phyloP scores from a whole-genome alignment of 2,329 filamentous ascomycete species.

The Hymenoscyphus scutula region DNA sequence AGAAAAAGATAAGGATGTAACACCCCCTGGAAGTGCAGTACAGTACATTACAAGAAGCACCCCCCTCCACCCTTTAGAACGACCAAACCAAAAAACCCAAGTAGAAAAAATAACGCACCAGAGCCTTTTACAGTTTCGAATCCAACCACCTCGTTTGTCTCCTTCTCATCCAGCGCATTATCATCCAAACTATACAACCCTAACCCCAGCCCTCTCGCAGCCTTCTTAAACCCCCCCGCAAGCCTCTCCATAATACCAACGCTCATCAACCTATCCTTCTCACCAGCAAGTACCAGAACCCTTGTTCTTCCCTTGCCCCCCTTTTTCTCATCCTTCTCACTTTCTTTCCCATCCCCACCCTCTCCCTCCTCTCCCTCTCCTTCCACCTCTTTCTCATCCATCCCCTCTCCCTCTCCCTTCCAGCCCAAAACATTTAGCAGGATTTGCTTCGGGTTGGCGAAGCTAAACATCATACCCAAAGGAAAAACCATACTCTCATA shows the following conservation, averaged over 20 bases:
- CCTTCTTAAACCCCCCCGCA: conserved; percentile 34
- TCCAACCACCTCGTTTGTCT: conserved; percentile 14
- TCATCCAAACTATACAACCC: too few species aligned
- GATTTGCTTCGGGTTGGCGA: conserved; percentile 38
- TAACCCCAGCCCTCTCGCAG: conserved; percentile 20
- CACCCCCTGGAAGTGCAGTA: too few species aligned
- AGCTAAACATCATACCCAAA: conserved; percentile 38
- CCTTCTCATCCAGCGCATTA: conserved; percentile 20
- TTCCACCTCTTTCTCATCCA: too few species aligned
- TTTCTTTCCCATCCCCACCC: too few species aligned
- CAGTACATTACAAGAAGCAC: too few species aligned
- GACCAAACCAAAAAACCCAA: too few species aligned
- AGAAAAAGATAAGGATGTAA: too few species aligned
- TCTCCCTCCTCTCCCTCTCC: too few species aligned
- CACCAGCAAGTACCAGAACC: conserved; percentile 30
- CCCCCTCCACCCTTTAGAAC: too few species aligned
- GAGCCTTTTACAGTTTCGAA: conserved; percentile 37
- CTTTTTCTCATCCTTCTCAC: too few species aligned
- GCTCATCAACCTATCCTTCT: conserved; percentile 31
- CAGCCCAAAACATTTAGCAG: conserved; percentile 22
- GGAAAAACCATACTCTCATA: conserved; percentile 46
- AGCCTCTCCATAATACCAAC: conserved; percentile 30
- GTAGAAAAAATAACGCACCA: too few species aligned
- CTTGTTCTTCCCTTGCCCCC: too few species aligned
- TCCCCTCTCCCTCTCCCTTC: conserved; percentile 13